Conservation (phyloP, 2,329 filamentous ascomycete genomes). For the Stylonectria norvegica region DNA sequence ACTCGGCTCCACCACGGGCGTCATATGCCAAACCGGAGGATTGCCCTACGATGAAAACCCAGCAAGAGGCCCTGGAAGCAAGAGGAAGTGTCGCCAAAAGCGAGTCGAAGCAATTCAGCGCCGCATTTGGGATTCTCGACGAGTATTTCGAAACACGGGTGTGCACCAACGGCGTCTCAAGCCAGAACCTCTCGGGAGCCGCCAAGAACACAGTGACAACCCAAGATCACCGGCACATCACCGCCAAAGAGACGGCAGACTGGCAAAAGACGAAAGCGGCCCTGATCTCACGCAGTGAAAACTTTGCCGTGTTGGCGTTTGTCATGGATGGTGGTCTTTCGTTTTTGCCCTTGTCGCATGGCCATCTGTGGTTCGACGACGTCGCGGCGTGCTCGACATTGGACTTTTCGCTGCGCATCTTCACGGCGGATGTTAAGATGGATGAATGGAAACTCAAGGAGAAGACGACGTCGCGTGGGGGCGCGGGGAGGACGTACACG, state of each 20-base stretch:
- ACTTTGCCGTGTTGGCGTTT: constrained; percentile 40
- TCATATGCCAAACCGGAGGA: constrained; percentile 30
- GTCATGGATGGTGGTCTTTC: constrained; percentile 43
- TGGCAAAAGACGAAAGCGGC: constrained; percentile 34
- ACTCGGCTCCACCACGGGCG: constrained; percentile 34
- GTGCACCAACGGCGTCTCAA: constrained; percentile 38
- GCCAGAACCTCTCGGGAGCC: constrained; percentile 42
- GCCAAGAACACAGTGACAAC: constrained; percentile 39
- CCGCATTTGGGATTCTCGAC: constrained; percentile 29
- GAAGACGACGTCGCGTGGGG: constrained; percentile 35
- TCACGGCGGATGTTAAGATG: constrained; percentile 37
- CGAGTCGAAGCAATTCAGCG: constrained; percentile 19
- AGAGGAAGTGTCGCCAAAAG: constrained; percentile 25
- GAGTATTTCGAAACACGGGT: constrained; percentile 35
- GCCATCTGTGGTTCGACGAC: constrained; percentile 42
- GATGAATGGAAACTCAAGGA: constrained; percentile 43
- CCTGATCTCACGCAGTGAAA: constrained; percentile 27
- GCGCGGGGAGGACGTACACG: constrained; percentile 41
- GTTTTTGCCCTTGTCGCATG: constrained; percentile 43
- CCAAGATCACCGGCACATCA: constrained; percentile 29
- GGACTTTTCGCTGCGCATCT: constrained; percentile 49
- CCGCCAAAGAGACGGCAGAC: constrained; percentile 38
- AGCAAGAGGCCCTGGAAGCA: constrained; percentile 13
- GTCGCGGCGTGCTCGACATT: constrained; percentile 42
- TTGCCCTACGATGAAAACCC: constrained; percentile 14